Conservation (phyloP, 495 filamentous ascomycete genomes). For the Hypomontagnella monticulosa region DNA sequence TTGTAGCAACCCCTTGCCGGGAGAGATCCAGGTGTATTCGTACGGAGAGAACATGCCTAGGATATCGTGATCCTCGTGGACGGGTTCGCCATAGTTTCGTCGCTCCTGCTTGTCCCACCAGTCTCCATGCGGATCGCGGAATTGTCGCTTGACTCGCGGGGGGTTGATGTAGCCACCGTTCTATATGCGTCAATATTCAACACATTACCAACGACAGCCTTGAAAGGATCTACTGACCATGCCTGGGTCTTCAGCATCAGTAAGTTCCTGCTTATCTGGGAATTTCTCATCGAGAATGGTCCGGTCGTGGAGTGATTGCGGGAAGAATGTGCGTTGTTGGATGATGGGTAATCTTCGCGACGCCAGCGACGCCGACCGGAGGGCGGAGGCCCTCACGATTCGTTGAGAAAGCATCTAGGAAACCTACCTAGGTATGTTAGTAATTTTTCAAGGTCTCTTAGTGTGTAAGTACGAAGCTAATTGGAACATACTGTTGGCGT, state of each 20-base stretch:
- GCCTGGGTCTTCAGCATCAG: slow-evolving; percentile 75
- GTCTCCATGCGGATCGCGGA: slow-evolving; percentile 90
- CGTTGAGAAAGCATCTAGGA: slow-evolving; percentile 73
- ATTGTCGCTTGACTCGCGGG: slow-evolving; percentile 79
- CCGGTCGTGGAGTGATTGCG: slow-evolving; percentile 51
- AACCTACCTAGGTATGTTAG: not conserved
- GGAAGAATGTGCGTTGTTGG: slow-evolving; percentile 62
- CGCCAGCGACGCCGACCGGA: slow-evolving; percentile 59
- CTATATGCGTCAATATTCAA: slow-evolving; percentile 55
- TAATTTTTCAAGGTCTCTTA: not conserved
- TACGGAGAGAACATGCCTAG: slow-evolving; percentile 89
- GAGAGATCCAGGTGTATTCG: slow-evolving; percentile 84
- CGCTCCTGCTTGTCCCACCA: slow-evolving; percentile 99
- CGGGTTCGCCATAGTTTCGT: slow-evolving; percentile 92
- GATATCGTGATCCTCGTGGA: slow-evolving; percentile 97
- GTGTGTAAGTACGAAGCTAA: too few species aligned
- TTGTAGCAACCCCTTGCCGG: slow-evolving; percentile 76
- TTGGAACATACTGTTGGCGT: slow-evolving; percentile 40
- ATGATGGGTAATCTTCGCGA: slow-evolving; percentile 56
- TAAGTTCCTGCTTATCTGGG: slow-evolving; percentile 59
- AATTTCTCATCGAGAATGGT: slow-evolving; percentile 60
- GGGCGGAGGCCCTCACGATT: slow-evolving; percentile 62
- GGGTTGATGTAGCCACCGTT: slow-evolving; percentile 96
- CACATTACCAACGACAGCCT: slow-evolving; percentile 38
- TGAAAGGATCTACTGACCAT: slow-evolving; percentile 62